These are phyloP conservation scores for Camelina neglecta DNA, from an alignment of 345 rosid genomes.

Conservation along the genomic window DNA sequence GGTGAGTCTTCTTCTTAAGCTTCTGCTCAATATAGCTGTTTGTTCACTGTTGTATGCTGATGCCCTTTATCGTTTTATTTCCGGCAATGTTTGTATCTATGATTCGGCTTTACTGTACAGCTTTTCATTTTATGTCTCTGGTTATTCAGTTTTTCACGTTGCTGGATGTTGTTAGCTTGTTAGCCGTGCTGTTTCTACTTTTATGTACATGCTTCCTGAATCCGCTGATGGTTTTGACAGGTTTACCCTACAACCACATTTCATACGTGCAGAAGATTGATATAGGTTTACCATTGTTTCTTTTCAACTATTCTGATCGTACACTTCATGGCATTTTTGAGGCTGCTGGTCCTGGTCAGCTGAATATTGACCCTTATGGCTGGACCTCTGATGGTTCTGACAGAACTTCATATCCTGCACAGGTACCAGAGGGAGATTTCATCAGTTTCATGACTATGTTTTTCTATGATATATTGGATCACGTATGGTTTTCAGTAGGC, in stretches of 20 bases:
- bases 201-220: slow-evolving; percentile 15
- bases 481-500: slow-evolving; percentile 11
- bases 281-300: slow-evolving; percentile 71
- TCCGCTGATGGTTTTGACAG: slow-evolving; percentile 49
- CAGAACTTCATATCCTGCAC: slow-evolving; percentile 72
- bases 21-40: neutral
- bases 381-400: slow-evolving; percentile 68
- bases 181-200: slow-evolving; percentile 17
- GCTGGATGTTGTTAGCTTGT: slow-evolving; percentile 12
- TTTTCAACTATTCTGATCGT: slow-evolving; percentile 80
- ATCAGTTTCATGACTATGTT: slow-evolving; percentile 7
- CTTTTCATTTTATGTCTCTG: neutral
- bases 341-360: slow-evolving; percentile 70
- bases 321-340: slow-evolving; percentile 80
- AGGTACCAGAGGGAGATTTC: slow-evolving; percentile 51
- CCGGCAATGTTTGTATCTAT: neutral
- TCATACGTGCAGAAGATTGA: slow-evolving; percentile 64
- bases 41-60: neutral
- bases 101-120: neutral
- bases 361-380: slow-evolving; percentile 72
- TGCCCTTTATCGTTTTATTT: neutral
- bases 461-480: slow-evolving; percentile 7
- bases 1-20: slow-evolving; percentile 50
- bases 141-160: slow-evolving; percentile 5
- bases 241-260: slow-evolving; percentile 65